Evolutionary conservation across 2,329 filamentous ascomycete genomes (phyloP), one percentile per base, ranked within the genome.

Genomic region (Aspergillus glaucus): DNA sequence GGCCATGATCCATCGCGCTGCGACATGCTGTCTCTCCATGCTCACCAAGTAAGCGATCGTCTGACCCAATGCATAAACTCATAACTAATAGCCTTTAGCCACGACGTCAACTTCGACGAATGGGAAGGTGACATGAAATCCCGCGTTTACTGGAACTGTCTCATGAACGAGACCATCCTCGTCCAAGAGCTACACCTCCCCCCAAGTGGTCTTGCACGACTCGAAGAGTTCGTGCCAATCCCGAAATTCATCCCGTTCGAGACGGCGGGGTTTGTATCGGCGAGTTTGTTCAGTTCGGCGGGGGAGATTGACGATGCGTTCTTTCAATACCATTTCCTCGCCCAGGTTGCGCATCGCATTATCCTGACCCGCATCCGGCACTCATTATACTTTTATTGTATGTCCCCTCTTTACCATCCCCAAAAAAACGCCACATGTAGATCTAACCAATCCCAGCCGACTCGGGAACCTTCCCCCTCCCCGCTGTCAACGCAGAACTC

Each of bases 41-140:
- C 50, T 78, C 45, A 75, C 73, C 30, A 74, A 75, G 58, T 71
- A 61, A 34, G 67, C 55, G 2, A 9, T 9, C 19, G 5, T 48
- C 7, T 19, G 15, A 40, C 17, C 17, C 19, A 19, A 15, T 14
- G 15, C 10, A 30, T 32, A 37, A 37, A 10, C 17, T 15, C 12
- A 21, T 58, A 32, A 50, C 19, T 19, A 40, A 40, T 19, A 42
- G 65, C 28, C 43, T 56, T 44, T 24, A 68, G 65, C 50, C 67
- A 68, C 46, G 62, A 68, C 42, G 65, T 66, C 24, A 70, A 74
- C 24, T 66, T 77, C 46, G 71, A 79, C 48, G 63, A 73, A 26
- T 80, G 77, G 77, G 74, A 77, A 50, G 73, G 74, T 4, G 77
- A 80, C 57, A 79, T 80, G 76, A 73, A 79, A 50, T 76, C 76